Evolutionary conservation across 352 stramenopile genomes (phyloP), one percentile per base, ranked within the genome.

Genomic region (Globisporangium heterothallicum): DNA sequence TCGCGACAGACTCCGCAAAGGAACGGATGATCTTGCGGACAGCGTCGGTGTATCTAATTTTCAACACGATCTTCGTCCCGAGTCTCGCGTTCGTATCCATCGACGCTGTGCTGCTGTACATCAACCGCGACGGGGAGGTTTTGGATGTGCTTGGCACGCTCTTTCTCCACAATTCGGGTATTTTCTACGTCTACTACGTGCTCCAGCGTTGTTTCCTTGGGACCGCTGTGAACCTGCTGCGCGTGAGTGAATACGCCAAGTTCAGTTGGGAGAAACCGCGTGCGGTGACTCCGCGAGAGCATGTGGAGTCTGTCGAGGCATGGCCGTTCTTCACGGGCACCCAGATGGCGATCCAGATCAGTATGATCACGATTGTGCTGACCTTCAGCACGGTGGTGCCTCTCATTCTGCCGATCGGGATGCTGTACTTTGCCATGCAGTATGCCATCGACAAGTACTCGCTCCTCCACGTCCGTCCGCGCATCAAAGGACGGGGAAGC

Each of bases 131-230:
- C 40, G 81, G 74, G 34, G 72, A 90, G 46, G 75, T 92, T 52
- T 61, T 92, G 18, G 77, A 85, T 29, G 88, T 92, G 66, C 66
- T 94, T 0, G 83, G 82, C 13, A 88, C 81, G 35, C 70, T 94
- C 18, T 94, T 94, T 59, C 48, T 94, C 38, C 80, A 88, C 74
- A 94, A 94, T 51, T 91, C 83, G 16, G 83, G 83, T n/a, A 82
- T 92, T 35, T 94, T 94, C 56, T 94, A 91, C 68, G 78, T 92
- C 49, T 86, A 89, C 59, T 94, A 94, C 49, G 75, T 92, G 46
- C 70, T 94, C 30, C 83, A 94, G 67, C 78, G 83, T 14, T 81
- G 72, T 40, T 94, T 94, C 58, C 58, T 94, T 9, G 80, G 83
- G 8, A 90, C 80, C 27, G 79, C 78, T 21, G 75, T 94, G 24